phyloP scores from a whole-genome alignment of 352 stramenopile genomes.

The Phytophthora pistaciae region DNA sequence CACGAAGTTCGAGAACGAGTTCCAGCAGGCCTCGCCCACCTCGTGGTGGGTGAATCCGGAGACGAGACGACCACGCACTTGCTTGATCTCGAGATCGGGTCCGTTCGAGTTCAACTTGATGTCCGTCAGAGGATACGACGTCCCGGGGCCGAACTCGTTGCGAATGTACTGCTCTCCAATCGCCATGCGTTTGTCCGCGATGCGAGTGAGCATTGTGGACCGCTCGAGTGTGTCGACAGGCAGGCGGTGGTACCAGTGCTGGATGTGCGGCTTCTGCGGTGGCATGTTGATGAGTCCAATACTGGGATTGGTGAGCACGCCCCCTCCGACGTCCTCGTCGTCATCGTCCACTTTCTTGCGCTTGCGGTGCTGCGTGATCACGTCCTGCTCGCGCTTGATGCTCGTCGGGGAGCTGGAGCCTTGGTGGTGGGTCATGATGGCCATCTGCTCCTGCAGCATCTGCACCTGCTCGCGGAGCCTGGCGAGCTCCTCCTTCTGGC shows the following conservation, averaged over 20 bases:
- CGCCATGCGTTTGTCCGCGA: conserved; percentile 64
- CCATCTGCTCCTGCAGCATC: conserved; percentile 85
- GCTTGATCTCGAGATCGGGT: conserved; percentile 83
- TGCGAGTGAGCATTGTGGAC: conserved; percentile 53
- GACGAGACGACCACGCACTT: conserved; percentile 70
- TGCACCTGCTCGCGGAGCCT: conserved; percentile 77
- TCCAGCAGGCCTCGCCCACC: conserved; percentile 75
- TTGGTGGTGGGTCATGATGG: conserved; percentile 63
- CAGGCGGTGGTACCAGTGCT: conserved; percentile 75
- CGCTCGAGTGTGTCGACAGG: conserved; percentile 71
- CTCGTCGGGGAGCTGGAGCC: conserved; percentile 41
- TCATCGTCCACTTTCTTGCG: conserved; percentile 77
- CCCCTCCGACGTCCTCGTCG: conserved; percentile 22
- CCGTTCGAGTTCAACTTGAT: conserved; percentile 86
- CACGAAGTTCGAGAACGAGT: conserved; percentile 82
- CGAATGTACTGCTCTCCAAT: conserved; percentile 62
- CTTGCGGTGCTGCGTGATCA: conserved; percentile 72
- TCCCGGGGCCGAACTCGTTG: conserved; percentile 53
- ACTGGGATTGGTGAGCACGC: conserved; percentile 36
- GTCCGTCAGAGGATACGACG: conserved; percentile 73
- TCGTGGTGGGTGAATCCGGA: conserved; percentile 67
- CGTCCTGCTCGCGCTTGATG: conserved; percentile 65
- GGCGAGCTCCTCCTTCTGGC: conserved; percentile 82
- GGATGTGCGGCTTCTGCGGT: conserved; percentile 44
- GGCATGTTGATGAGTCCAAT: conserved; percentile 24